Conservation (phyloP, 768 basidiomycete species). For the Lentinus brumalis region DNA sequence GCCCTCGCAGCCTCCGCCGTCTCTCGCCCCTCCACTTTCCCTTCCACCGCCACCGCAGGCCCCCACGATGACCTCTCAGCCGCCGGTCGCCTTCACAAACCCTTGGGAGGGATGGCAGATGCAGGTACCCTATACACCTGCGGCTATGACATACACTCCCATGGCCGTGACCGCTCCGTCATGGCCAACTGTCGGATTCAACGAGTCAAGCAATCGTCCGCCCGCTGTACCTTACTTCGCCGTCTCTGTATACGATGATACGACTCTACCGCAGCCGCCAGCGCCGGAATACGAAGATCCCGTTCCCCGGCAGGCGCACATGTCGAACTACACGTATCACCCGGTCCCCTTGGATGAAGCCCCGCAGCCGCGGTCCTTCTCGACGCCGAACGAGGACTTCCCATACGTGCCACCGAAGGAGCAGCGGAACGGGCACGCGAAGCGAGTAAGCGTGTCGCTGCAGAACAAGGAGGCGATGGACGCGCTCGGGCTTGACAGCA, state of each 20-base stretch:
- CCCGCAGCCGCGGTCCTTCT: constrained; percentile 1
- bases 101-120: constrained; percentile 11
- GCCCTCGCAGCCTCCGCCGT: constrained; percentile 8
- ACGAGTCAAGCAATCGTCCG: not conserved
- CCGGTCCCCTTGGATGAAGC: not conserved
- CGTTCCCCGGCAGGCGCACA: not conserved
- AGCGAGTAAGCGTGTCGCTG: constrained; percentile 39
- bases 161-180: not conserved
- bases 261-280: not conserved
- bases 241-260: not conserved
- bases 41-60: not conserved
- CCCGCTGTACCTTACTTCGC: not conserved
- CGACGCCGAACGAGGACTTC: constrained; percentile 21
- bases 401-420: constrained; percentile 36
- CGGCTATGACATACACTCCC: constrained; percentile 13
- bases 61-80: not conserved
- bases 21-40: constrained; percentile 5
- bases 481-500: constrained; percentile 22
- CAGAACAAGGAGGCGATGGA: constrained; percentile 26
- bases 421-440: constrained; percentile 40
- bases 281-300: not conserved
- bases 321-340: not conserved
- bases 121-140: constrained; percentile 8
- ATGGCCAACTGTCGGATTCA: not conserved
- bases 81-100: constrained; percentile 4